Evolutionary conservation across 331 rosid species (phyloP), one percentile per base, ranked within the genome.

Genomic region (Spiraea crenata): DNA sequence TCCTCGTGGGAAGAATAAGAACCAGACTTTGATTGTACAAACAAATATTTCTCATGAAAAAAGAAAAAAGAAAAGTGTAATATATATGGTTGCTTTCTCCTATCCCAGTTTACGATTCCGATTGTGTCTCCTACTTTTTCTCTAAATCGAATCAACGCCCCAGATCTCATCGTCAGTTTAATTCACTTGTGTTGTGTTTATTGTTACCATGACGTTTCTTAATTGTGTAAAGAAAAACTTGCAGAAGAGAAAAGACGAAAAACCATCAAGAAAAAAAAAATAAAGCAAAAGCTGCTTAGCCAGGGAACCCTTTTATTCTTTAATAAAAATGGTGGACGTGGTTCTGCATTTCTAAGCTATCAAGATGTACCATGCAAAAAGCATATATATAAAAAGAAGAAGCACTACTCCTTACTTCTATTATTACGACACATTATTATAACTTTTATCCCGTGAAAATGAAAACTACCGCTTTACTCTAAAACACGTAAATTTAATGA

Each of bases 211-310:
- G 12, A 31, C 5, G 35, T 34, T 57, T 34, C 19, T 35, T 58
- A 34, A 11, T 35, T 10, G 35, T 12, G 10, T 5, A 61, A 39
- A 49, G 34, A 31, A 19, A 47, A 63, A 41, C 42, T 34, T 50
- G 37, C 62, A 78, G 79, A 73, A 76, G 58, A 78, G 69, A 60
- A 83, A 79, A 74, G 59, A 48, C 56, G 71, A 45, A 57, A 71
- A 88, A 82, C 71, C 78, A 8, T 10, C 37, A 61, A 38, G 66
- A 82, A 76, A 71, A 60, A 78, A 64, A 54, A 59, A 75, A 58
- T 70, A 89, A 84, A 86, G 90, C 76, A 82, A 86, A 89, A 89
- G 92, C 90, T 89, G 92, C 75, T 76, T n/a, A 34, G 57, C 77
- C 52, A 64, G 78, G 9, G 69, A 86, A 86, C 87, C 79, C 88